A percentile compares a stretch with the other conserved stretches of the same genome.
Conservation (phyloP, 306 rosid species). For the Acacia acuminata region DNA sequence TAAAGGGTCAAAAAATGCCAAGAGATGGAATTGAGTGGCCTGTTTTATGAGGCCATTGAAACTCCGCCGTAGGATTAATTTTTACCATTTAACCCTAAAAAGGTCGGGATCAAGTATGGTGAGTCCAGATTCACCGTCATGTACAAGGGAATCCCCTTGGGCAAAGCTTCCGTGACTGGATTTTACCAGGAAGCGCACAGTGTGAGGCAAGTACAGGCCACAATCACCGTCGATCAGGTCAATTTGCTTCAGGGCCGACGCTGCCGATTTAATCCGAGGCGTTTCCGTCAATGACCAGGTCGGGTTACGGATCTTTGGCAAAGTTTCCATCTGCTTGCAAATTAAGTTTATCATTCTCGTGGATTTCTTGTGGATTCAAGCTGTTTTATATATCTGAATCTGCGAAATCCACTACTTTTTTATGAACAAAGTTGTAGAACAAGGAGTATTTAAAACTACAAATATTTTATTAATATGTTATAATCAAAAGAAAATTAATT, state of each 20-base stretch:
- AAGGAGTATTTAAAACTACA: background rate
- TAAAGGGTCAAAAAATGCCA: slow-evolving; percentile 72
- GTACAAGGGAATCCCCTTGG: slow-evolving; percentile 92
- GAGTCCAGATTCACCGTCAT: slow-evolving; percentile 86
- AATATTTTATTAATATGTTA: background rate
- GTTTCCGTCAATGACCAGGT: slow-evolving; percentile 88
- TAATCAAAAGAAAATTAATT: too few relatives aligned
- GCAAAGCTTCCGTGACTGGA: slow-evolving; percentile 80
- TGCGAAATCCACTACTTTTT: slow-evolving; percentile 36
- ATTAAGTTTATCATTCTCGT: too few relatives aligned
- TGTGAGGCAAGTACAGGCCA: slow-evolving; percentile 62
- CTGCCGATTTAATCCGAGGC: slow-evolving; percentile 73
- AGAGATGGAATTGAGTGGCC: slow-evolving; percentile 80
- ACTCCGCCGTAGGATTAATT: slow-evolving; percentile 15
- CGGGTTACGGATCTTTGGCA: slow-evolving; percentile 77
- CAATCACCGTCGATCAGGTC: slow-evolving; percentile 74
- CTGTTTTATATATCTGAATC: background rate
- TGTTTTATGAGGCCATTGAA: slow-evolving; percentile 13
- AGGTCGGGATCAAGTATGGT: slow-evolving; percentile 92
- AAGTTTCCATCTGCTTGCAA: too few relatives aligned
- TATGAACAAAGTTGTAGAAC: background rate
- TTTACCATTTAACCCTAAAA: slow-evolving; percentile 59
- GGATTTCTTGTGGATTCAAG: background rate
- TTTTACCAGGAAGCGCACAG: slow-evolving; percentile 85
- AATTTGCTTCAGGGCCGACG: slow-evolving; percentile 84